Conservation (phyloP, 208 protist genomes). For the Wallacemonas collosoma region DNA sequence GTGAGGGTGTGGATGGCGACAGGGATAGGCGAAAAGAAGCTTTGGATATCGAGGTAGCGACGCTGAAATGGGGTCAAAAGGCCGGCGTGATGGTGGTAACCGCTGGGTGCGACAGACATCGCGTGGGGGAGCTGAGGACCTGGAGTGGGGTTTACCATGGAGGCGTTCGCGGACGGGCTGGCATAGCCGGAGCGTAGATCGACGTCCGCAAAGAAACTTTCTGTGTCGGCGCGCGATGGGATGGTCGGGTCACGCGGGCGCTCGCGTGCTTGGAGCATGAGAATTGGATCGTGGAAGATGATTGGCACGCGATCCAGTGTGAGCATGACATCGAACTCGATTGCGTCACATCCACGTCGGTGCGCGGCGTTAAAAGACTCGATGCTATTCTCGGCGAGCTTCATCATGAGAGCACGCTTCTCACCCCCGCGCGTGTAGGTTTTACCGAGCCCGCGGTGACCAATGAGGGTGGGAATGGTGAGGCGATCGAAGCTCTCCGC, state of each 20-base stretch:
- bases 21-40: constrained; percentile 43
- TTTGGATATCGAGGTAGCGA: constrained; percentile 20
- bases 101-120: not conserved
- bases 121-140: too few species aligned
- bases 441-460: constrained; percentile 80
- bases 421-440: constrained; percentile 61
- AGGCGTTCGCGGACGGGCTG: constrained; percentile 3
- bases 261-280: constrained; percentile 68
- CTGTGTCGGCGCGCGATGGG: not conserved
- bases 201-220: constrained; percentile 8
- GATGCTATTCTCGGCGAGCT: constrained; percentile 82
- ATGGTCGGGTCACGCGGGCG: constrained; percentile 5
- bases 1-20: constrained; percentile 69
- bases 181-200: not conserved
- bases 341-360: constrained; percentile 67
- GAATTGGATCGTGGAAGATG: constrained; percentile 78
- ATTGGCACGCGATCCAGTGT: constrained; percentile 73
- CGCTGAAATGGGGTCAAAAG: constrained; percentile 18
- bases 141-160: not conserved
- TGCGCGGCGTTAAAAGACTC: constrained; percentile 74
- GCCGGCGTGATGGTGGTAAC: not conserved
- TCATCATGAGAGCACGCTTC: constrained; percentile 28
- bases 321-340: constrained; percentile 89
- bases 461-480: constrained; percentile 64
- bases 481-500: constrained; percentile 46